These are phyloP conservation scores for Lasiosphaeria ovina DNA, from an alignment of 495 filamentous ascomycete species.

Conservation along the genomic window DNA sequence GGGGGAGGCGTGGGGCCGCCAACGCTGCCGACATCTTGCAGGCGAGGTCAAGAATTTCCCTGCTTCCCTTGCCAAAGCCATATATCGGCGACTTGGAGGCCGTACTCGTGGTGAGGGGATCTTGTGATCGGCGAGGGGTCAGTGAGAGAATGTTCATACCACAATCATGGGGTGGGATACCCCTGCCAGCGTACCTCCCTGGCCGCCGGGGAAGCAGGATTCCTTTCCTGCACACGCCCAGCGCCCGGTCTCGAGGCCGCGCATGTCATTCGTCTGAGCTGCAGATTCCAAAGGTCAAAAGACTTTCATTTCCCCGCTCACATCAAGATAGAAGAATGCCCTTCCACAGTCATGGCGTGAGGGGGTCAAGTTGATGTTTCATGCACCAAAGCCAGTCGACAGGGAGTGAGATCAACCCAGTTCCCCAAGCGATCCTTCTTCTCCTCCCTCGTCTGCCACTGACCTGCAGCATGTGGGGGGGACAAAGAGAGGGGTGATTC, in stretches of 20 bases:
- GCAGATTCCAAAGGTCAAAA: too few species aligned
- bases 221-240: too few species aligned
- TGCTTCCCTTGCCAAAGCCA: not conserved
- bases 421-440: not conserved
- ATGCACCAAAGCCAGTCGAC: not conserved
- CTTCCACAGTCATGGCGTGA: not conserved
- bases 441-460: not conserved
- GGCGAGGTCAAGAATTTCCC: not conserved
- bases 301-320: too few species aligned
- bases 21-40: not conserved
- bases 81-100: not conserved
- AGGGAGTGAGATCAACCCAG: not conserved
- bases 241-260: too few species aligned
- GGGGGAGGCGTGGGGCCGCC: constrained; percentile 1
- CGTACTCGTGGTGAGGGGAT: too few species aligned
- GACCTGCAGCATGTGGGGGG: constrained; percentile 1
- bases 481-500: not conserved
- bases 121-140: too few species aligned
- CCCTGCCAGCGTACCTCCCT: too few species aligned
- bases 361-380: not conserved
- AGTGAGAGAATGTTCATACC: too few species aligned
- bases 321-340: not conserved
- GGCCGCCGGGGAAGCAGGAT: too few species aligned
- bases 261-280: too few species aligned
- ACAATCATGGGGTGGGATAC: too few species aligned